A percentile compares a stretch with the other conserved stretches of the same genome.
Conservation (phyloP, 2,329 filamentous ascomycete genomes). For the Paecilomyces formosus region DNA sequence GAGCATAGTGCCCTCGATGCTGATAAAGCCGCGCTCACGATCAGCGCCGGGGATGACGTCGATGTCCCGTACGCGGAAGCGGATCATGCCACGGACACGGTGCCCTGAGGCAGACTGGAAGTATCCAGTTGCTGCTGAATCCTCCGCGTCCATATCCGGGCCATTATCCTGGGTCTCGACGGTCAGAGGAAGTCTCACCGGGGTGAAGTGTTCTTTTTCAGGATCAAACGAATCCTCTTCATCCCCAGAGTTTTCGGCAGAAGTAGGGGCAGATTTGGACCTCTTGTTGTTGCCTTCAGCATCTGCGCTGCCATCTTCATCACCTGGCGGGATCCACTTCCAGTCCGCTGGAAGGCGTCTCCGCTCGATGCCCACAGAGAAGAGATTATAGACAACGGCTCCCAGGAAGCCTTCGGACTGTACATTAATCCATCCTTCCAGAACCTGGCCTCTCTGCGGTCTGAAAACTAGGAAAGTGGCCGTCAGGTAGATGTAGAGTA, state of each 20-base stretch:
- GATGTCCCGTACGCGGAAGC: conserved; percentile 76
- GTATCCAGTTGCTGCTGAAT: conserved; percentile 55
- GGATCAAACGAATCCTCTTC: conserved; percentile 16
- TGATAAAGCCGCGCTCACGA: conserved; percentile 67
- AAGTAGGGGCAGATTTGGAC: conserved; percentile 12
- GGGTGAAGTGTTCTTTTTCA: conserved; percentile 33
- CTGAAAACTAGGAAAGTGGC: conserved; percentile 79
- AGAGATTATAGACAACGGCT: conserved; percentile 81
- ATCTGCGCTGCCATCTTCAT: conserved; percentile 13
- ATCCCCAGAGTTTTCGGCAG: conserved; percentile 10
- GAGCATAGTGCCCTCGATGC: conserved; percentile 82
- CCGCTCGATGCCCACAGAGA: conserved; percentile 80
- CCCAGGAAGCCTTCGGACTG: conserved; percentile 86
- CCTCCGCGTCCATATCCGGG: conserved; percentile 19
- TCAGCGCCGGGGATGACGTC: conserved; percentile 64
- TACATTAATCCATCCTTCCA: conserved; percentile 77
- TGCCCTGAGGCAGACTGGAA: conserved; percentile 67
- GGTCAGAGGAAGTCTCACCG: conserved; percentile 13
- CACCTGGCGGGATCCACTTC: conserved; percentile 65
- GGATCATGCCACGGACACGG: conserved; percentile 61
- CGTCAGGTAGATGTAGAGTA: conserved; percentile 80
- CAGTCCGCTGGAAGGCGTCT: conserved; percentile 68
- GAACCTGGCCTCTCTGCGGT: conserved; percentile 62
- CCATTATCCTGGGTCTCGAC: conserved; percentile 22
- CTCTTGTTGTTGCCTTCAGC: conserved; percentile 5